Evolutionary conservation across 768 basidiomycete genomes (phyloP).

Genomic region (Pleurotus eryngii): DNA sequence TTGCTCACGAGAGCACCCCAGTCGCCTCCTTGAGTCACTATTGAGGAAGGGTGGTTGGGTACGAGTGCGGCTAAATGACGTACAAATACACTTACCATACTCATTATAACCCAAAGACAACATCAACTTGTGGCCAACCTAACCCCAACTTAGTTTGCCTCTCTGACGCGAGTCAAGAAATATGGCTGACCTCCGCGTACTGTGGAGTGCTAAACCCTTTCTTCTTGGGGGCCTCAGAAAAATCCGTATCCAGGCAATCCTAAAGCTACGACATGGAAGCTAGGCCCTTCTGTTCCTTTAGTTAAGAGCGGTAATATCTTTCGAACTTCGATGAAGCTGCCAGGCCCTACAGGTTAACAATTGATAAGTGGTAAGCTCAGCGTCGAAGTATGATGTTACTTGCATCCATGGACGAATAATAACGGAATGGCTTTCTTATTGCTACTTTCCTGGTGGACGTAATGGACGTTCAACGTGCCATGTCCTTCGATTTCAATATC

Average conservation of each 20-base stretch:
- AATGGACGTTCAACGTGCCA: constrained; percentile 47
- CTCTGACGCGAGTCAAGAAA: too few relatives aligned
- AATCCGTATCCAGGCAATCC: constrained; percentile 63
- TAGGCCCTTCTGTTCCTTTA: constrained; percentile 40
- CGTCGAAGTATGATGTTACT: constrained; percentile 4
- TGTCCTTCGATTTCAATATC: constrained; percentile 47
- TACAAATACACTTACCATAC: constrained; percentile 31
- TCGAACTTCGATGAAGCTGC: constrained; percentile 52
- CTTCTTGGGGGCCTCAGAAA: constrained; percentile 51
- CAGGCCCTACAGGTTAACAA: constrained; percentile 47
- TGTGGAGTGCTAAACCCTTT: constrained; percentile 48
- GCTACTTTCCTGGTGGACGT: constrained; percentile 51
- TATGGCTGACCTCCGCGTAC: constrained; percentile 39
- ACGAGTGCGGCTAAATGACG: background rate
- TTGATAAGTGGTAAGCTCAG: background rate
- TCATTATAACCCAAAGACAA: constrained; percentile 42
- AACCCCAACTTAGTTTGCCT: background rate
- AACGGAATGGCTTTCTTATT: constrained; percentile 49
- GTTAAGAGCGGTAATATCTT: constrained; percentile 57
- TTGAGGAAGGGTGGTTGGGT: background rate
- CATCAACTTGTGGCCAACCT: constrained; percentile 50
- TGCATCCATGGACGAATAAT: constrained; percentile 60
- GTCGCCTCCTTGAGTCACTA: constrained; percentile 42
- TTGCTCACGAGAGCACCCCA: constrained; percentile 18
- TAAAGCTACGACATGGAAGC: constrained; percentile 59